Evolutionary conservation across 805 yeast species (phyloP).

Genomic region (Hanseniaspora lachancei): DNA sequence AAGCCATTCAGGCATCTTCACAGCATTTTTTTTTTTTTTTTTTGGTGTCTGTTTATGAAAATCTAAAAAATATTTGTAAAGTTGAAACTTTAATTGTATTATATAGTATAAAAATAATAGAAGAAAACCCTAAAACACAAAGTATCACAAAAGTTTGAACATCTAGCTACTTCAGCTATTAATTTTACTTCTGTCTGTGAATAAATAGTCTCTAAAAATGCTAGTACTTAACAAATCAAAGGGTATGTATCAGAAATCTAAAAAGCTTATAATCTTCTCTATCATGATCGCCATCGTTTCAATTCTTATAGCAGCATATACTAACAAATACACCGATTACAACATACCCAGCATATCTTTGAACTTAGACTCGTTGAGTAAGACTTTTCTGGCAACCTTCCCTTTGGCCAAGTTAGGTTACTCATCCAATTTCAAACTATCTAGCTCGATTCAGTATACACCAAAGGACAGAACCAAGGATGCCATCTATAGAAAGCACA

Average conservation of each 20-base stretch:
- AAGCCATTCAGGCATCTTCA: too few relatives aligned
- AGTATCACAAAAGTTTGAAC: too few relatives aligned
- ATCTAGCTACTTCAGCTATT: too few relatives aligned
- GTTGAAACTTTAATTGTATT: too few relatives aligned
- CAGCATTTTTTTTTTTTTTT: too few relatives aligned
- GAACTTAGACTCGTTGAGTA: background rate
- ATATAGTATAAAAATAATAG: too few relatives aligned
- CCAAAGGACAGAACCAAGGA: constrained; percentile 53
- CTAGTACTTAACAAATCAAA: constrained; percentile 6
- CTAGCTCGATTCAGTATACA: constrained; percentile 50
- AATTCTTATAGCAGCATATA: constrained; percentile 1
- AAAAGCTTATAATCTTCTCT: background rate
- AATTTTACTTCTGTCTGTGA: too few relatives aligned
- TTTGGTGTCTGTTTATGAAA: too few relatives aligned
- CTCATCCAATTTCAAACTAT: constrained; percentile 34
- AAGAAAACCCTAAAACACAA: too few relatives aligned
- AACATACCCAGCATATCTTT: background rate
- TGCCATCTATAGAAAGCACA: constrained; percentile 28
- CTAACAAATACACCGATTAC: constrained; percentile 8
- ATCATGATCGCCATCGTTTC: background rate
- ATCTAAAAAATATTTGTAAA: too few relatives aligned
- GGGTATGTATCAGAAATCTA: constrained; percentile 2
- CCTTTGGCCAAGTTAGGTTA: constrained; percentile 15
- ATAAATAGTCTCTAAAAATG: background rate
- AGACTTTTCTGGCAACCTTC: background rate